Base-by-base conservation (phyloP, 345 rosid genomes). In the Triadica sebifera region DNA sequence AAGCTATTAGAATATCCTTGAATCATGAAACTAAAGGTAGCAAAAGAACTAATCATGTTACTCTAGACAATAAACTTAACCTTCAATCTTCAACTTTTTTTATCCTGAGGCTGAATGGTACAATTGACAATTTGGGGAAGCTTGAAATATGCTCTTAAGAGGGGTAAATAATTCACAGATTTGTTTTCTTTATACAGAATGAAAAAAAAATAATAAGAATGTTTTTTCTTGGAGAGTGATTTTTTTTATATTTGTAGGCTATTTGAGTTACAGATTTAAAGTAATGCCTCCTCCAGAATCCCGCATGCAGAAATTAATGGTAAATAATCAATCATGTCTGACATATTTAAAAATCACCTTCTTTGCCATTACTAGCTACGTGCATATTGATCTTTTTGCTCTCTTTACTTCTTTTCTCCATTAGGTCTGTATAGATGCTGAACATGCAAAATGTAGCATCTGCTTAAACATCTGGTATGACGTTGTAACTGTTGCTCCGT, bases 401-500 rank as follows among this genome's bases (percentile, higher is more conserved):
- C 8, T 22, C 12, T 43, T 43, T 52, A 45, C 2, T 43, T 34
- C 13, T 45, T 49, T 70, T 41, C 78, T 78, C 53, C 61, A 41
- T 72, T 89, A 92, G 98, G 87, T 94, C 68, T 75, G 82, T 39
- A 70, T 92, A 71, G 97, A 91, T 74, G 76, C 84, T 56, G 97
- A 92, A 60, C 84, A 89, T 78, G 93, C 92, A 74, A 94, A 87
- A 77, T 94, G 98, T 86, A 83, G 97, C 80, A 92, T 94, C 69
- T 94, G 98, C 85, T 86, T 92, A 82, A 94, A 87, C 76, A 77
- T 92, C 70, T 94, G 98, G 98, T 95, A 94, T 71, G 93, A 94
- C 80, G 98, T 89, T 79, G 91, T 94, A 71, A 92, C 97, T 45
- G 88, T 85, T 83, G 97, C 91, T 51, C 98, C 98, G 70, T 94